phyloP scores from a whole-genome alignment of 768 basidiomycete genomes.

The Tulasnella sp. region DNA sequence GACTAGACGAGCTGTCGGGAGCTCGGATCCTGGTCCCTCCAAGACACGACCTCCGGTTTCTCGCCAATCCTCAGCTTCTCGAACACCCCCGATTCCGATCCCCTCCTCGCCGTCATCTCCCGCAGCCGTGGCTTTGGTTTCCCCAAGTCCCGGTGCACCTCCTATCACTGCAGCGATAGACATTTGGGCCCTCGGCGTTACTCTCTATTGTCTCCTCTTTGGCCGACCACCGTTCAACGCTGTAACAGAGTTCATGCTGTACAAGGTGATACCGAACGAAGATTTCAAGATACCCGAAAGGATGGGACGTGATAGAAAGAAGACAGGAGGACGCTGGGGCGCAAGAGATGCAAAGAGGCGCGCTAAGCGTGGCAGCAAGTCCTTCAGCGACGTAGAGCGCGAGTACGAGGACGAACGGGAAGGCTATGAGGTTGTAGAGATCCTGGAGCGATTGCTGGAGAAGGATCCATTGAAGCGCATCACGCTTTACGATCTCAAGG shows the following conservation, averaged over 20 bases:
- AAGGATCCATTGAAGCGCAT: constrained; percentile 69
- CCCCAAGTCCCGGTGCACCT: constrained; percentile 16
- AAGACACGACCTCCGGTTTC: not conserved
- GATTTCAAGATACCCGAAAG: constrained; percentile 54
- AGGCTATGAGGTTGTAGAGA: constrained; percentile 49
- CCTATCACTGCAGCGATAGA: constrained; percentile 88
- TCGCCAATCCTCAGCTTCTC: not conserved
- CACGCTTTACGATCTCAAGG: constrained; percentile 74
- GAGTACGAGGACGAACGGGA: constrained; percentile 32
- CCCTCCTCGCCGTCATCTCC: constrained; percentile 5
- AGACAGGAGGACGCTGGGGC: constrained; percentile 44
- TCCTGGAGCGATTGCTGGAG: constrained; percentile 65
- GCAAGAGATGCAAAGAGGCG: constrained; percentile 1
- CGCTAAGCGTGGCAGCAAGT: constrained; percentile 18
- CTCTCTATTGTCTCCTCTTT: constrained; percentile 87
- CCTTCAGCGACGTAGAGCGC: constrained; percentile 25
- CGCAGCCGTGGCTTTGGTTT: constrained; percentile 24
- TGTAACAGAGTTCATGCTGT: constrained; percentile 59
- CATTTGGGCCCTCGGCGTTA: constrained; percentile 95
- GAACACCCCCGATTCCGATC: constrained; percentile 20
- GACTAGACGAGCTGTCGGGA: not conserved
- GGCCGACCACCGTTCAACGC: constrained; percentile 70
- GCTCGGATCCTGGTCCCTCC: not conserved
- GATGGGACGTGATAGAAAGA: constrained; percentile 61
- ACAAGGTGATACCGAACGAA: constrained; percentile 61